These are phyloP conservation scores for Mycena sanguinolenta DNA, from an alignment of 768 basidiomycete species.

Conservation along the genomic window DNA sequence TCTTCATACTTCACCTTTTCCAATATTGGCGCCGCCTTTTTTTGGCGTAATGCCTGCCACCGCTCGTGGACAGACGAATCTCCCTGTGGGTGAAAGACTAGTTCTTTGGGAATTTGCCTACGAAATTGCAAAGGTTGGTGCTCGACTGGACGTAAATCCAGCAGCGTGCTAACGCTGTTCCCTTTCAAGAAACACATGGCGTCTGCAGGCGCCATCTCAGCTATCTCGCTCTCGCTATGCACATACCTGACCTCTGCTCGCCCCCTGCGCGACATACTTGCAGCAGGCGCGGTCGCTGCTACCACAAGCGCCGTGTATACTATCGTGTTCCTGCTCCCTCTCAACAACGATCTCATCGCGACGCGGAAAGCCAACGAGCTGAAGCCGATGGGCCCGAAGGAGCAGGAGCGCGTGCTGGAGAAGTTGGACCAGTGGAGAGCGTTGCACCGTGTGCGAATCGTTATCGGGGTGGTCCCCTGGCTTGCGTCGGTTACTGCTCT, in stretches of 20 bases:
- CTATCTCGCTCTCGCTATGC: conserved; percentile 1
- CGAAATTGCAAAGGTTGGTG: background rate
- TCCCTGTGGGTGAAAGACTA: conserved; percentile 8
- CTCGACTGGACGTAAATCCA: too few species aligned
- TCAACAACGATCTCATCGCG: conserved; percentile 13
- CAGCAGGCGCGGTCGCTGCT: conserved; percentile 6
- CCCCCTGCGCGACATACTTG: conserved; percentile 14
- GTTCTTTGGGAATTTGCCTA: conserved; percentile 12
- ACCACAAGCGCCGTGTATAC: background rate
- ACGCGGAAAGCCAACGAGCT: background rate
- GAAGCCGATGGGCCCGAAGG: conserved; percentile 5
- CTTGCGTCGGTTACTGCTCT: background rate
- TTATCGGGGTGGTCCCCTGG: conserved; percentile 3
- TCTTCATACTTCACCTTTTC: conserved; percentile 27
- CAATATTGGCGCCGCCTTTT: conserved; percentile 1
- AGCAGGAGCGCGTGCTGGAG: conserved; percentile 1
- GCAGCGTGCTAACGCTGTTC: too few species aligned
- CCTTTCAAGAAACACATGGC: conserved; percentile 20
- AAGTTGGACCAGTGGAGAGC: conserved; percentile 25
- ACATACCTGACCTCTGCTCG: background rate
- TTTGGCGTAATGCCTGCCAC: conserved; percentile 30
- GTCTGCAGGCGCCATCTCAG: background rate
- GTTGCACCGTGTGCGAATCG: conserved; percentile 15
- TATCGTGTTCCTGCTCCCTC: conserved; percentile 1
- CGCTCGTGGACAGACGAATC: background rate